Conservation (phyloP, 2,329 filamentous ascomycete species). For the Penicillium sp. region DNA sequence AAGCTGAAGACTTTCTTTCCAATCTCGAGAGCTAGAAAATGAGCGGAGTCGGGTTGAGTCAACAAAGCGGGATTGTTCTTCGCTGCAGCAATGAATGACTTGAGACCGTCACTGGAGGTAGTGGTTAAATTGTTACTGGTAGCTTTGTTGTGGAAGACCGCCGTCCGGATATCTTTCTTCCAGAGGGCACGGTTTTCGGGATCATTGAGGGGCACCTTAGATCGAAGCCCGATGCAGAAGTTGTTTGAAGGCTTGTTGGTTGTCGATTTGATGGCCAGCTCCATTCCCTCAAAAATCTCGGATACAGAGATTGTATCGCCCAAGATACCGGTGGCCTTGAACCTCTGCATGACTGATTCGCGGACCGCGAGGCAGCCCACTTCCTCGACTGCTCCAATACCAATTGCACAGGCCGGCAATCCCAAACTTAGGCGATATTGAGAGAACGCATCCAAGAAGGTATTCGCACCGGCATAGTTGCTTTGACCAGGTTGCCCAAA, state of each 20-base stretch:
- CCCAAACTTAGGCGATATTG: conserved; percentile 23
- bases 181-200: conserved; percentile 1
- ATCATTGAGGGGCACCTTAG: neutral
- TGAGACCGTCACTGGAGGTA: neutral
- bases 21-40: conserved; percentile 18
- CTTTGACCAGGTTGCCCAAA: conserved; percentile 33
- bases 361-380: conserved; percentile 7
- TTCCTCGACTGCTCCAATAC: conserved; percentile 18
- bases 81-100: conserved; percentile 3
- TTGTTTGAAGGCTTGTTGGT: neutral
- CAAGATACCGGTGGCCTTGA: neutral
- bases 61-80: conserved; percentile 2
- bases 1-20: conserved; percentile 21
- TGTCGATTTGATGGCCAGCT: conserved; percentile 3
- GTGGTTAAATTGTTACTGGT: neutral
- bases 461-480: conserved; percentile 41
- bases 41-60: neutral
- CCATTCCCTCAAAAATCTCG: conserved; percentile 2
- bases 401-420: conserved; percentile 3
- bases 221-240: conserved; percentile 4
- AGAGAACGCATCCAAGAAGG: conserved; percentile 35
- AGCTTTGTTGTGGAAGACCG: conserved; percentile 4
- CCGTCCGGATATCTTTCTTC: conserved; percentile 5
- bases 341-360: conserved; percentile 5
- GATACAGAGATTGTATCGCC: neutral